Conservation (phyloP, 345 rosid species). For the Eucalyptus marginata region DNA sequence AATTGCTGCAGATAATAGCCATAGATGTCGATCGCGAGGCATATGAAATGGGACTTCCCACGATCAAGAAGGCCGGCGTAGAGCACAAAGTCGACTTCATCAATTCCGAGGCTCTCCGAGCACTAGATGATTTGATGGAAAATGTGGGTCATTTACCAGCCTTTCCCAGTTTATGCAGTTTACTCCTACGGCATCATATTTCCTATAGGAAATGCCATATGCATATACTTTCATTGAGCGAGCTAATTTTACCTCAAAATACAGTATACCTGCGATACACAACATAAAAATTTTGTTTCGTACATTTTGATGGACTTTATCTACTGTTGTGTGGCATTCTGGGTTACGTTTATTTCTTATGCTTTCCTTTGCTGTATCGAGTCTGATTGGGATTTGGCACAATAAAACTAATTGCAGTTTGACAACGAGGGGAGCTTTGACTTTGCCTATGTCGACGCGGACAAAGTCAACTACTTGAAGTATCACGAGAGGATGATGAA, state of each 20-base stretch:
- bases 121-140: constrained; percentile 17
- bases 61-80: constrained; percentile 25
- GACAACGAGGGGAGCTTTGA: constrained; percentile 33
- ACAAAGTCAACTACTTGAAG: constrained; percentile 24
- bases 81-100: constrained; percentile 28
- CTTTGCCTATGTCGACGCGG: constrained; percentile 47
- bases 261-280: background rate
- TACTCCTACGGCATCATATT: background rate
- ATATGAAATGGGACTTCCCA: constrained; percentile 23
- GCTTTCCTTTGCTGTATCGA: background rate
- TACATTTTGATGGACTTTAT: background rate
- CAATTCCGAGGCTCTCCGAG: constrained; percentile 17
- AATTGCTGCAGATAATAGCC: background rate
- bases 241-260: background rate
- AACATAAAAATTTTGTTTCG: background rate
- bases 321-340: background rate
- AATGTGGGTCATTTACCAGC: constrained; percentile 4
- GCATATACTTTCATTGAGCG: background rate
- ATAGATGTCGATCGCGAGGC: constrained; percentile 19
- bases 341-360: background rate
- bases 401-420: background rate
- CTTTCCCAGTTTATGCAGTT: background rate
- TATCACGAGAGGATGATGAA: constrained; percentile 31
- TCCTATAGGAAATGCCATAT: background rate
- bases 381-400: background rate